These are phyloP conservation scores for Thuidium tamariscinum DNA, from an alignment of 225 moss, liverwort and hornwort species.

Conservation along the genomic window DNA sequence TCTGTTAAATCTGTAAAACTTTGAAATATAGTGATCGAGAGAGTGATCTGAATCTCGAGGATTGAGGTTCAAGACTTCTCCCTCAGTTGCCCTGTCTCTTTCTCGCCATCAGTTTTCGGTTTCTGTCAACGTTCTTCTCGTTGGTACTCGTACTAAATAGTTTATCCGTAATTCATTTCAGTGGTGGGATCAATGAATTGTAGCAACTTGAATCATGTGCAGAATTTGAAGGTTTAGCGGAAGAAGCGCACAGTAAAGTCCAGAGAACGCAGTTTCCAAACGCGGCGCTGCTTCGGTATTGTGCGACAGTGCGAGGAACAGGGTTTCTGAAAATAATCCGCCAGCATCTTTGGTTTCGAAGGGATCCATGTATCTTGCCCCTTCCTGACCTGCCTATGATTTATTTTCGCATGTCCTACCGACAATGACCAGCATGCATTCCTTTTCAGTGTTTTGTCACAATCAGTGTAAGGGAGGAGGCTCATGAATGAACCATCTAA, in stretches of 20 bases:
- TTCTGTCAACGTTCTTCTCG: neutral
- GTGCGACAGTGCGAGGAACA: neutral
- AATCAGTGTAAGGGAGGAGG: no score
- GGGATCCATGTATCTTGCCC: neutral
- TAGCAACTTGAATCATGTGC: no score
- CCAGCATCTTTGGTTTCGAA: neutral
- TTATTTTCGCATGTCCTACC: neutral
- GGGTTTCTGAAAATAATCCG: neutral
- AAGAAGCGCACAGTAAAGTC: no score
- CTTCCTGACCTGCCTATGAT: neutral
- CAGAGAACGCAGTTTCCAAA: no score
- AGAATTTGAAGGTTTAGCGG: no score
- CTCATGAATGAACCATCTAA: no score
- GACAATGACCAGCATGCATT: neutral
- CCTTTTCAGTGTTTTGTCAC: neutral
- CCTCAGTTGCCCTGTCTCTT: neutral
- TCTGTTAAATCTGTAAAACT: no score
- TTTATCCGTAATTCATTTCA: neutral
- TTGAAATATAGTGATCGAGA: no score
- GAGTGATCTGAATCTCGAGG: neutral
- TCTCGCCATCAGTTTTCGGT: neutral
- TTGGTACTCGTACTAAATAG: neutral
- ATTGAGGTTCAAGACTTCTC: neutral
- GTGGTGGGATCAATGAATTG: neutral
- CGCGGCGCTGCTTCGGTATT: no score